phyloP scores from a whole-genome alignment of 2,329 filamentous ascomycete species.

The Microthyrium microscopicum region DNA sequence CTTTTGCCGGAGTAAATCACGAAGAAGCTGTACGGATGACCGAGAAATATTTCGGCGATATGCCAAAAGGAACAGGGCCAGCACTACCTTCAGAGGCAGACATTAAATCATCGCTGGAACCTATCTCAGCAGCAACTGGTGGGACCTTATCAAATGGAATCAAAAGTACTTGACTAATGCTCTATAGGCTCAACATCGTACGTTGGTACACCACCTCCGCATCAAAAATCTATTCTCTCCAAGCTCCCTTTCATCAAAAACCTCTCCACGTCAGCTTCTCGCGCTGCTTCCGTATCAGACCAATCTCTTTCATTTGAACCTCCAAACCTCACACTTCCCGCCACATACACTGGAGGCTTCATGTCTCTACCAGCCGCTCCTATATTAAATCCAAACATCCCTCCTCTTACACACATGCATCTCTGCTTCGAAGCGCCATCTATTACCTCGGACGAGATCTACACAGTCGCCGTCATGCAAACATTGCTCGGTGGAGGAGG shows the following conservation, averaged over 20 bases:
- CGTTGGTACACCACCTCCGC: constrained; percentile 26
- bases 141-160: neutral
- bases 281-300: constrained; percentile 35
- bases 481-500: constrained; percentile 91
- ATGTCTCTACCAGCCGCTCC: constrained; percentile 67
- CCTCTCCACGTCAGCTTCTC: constrained; percentile 56
- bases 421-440: constrained; percentile 90
- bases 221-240: constrained; percentile 54
- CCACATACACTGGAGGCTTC: constrained; percentile 89
- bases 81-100: constrained; percentile 39
- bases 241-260: constrained; percentile 84
- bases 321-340: constrained; percentile 44
- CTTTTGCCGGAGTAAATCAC: constrained; percentile 85
- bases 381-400: constrained; percentile 58
- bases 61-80: constrained; percentile 42
- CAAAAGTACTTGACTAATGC: constrained; percentile 2
- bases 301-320: constrained; percentile 20
- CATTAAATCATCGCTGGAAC: constrained; percentile 22
- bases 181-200: constrained; percentile 6
- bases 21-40: constrained; percentile 60
- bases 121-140: constrained; percentile 17
- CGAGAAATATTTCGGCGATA: constrained; percentile 80
- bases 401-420: constrained; percentile 80
- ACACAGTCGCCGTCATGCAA: constrained; percentile 86
- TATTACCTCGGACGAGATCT: constrained; percentile 82